A percentile compares a stretch with the other conserved stretches of the same genome.
Conservation (phyloP, 345 rosid genomes). For the Rhizophora apiculata region DNA sequence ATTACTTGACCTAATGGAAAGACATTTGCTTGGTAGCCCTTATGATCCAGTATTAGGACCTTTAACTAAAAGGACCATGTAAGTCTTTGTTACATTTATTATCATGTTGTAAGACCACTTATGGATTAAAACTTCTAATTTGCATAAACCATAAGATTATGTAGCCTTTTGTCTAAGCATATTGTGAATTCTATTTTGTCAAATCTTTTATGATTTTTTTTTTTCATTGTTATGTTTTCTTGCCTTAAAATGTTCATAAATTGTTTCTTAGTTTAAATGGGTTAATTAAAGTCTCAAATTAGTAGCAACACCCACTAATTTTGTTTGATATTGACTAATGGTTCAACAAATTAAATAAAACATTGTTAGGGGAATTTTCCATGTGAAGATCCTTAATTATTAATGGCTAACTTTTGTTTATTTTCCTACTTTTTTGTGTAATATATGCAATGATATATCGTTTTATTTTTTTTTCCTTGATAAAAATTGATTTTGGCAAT, state of each 20-base stretch:
- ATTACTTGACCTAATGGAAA: slow-evolving; percentile 37
- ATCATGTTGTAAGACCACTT: not conserved
- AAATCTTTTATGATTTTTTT: not conserved
- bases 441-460: too few species aligned
- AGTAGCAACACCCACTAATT: not conserved
- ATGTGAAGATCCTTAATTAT: not conserved
- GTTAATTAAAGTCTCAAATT: not conserved
- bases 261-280: not conserved
- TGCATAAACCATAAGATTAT: too few species aligned
- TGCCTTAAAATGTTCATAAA: too few species aligned
- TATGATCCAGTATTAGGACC: slow-evolving; percentile 55
- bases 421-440: not conserved
- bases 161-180: not conserved
- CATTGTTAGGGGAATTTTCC: not conserved
- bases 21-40: slow-evolving; percentile 49
- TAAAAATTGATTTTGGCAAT: too few species aligned
- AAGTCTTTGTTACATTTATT: slow-evolving; percentile 7
- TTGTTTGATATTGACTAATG: not conserved
- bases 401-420: not conserved
- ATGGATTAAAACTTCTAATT: not conserved
- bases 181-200: not conserved
- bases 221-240: too few species aligned
- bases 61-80: slow-evolving; percentile 34
- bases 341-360: too few species aligned
- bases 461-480: too few species aligned